Evolutionary conservation across 2,329 filamentous ascomycete genomes (phyloP).

Genomic region (Trichoderma citrinoviride): DNA sequence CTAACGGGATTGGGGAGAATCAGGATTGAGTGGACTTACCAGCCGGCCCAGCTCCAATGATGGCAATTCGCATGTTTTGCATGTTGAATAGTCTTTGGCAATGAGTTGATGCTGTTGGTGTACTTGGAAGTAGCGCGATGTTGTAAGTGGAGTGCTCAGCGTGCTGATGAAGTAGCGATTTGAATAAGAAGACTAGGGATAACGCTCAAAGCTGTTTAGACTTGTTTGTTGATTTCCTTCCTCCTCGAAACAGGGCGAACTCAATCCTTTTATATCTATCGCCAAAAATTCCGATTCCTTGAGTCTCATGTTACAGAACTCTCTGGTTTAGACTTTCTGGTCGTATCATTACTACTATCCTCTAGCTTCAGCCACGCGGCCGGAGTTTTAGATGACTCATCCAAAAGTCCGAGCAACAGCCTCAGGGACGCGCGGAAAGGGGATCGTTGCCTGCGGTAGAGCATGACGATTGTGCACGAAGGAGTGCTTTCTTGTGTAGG

Average conservation of each 20-base stretch:
- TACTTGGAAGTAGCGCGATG: background rate
- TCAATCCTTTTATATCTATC: background rate
- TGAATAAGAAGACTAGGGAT: background rate
- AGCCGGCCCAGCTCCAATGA: conserved; percentile 19
- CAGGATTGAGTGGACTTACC: background rate
- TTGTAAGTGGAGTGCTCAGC: background rate
- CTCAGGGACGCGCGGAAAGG: background rate
- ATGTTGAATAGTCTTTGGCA: background rate
- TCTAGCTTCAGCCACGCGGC: conserved; percentile 3
- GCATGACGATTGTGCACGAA: background rate
- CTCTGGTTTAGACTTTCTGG: background rate
- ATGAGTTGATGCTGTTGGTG: background rate
- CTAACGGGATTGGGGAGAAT: background rate
- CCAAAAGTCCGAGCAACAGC: background rate
- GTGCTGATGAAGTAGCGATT: no score
- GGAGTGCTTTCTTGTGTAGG: background rate
- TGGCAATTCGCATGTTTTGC: conserved; percentile 15
- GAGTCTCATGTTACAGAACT: background rate
- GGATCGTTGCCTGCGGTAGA: background rate
- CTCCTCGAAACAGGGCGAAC: background rate
- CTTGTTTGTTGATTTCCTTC: background rate
- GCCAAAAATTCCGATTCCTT: background rate
- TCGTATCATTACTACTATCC: background rate
- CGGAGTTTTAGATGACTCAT: conserved; percentile 4
- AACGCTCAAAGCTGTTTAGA: background rate